phyloP scores from a whole-genome alignment of 2,329 filamentous ascomycete genomes.

The Aureobasidium sp. region DNA sequence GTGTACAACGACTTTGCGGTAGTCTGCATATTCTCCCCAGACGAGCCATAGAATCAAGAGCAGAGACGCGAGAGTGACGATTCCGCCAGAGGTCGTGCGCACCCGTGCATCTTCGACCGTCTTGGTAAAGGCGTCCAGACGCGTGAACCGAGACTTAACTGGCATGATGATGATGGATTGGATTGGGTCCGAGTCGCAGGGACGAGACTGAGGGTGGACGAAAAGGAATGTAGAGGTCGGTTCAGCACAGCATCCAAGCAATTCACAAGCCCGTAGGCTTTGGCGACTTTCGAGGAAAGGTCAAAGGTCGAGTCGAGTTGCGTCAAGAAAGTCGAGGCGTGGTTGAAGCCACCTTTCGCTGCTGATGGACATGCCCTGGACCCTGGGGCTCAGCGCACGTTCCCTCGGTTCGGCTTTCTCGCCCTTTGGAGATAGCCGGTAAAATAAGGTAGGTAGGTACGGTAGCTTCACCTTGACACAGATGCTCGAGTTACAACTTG shows the following conservation, averaged over 20 bases:
- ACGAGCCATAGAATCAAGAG: conserved; percentile 81
- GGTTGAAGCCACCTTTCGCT: conserved; percentile 9
- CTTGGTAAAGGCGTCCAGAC: conserved; percentile 97
- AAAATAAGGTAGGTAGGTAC: background rate
- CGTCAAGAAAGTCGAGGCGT: background rate
- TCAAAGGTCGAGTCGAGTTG: background rate
- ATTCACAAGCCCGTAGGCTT: conserved; percentile 8
- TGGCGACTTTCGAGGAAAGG: background rate
- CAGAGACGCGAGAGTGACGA: conserved; percentile 88
- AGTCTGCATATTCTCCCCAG: conserved; percentile 95
- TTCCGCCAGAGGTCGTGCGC: conserved; percentile 88
- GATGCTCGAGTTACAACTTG: background rate
- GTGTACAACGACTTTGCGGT: conserved; percentile 75
- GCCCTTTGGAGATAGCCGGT: background rate
- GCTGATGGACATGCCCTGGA: conserved; percentile 1
- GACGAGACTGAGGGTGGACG: background rate
- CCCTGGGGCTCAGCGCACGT: background rate
- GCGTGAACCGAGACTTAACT: conserved; percentile 85
- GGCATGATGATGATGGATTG: conserved; percentile 53
- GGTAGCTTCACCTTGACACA: background rate
- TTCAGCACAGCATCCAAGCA: conserved; percentile 8
- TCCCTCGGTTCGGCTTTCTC: conserved; percentile 8
- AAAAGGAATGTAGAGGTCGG: background rate
- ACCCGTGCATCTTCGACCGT: conserved; percentile 97
- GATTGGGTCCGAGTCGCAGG: background rate